Evolutionary conservation across 2,329 filamentous ascomycete genomes (phyloP).

Genomic region (Stachybotrys chartarum): DNA sequence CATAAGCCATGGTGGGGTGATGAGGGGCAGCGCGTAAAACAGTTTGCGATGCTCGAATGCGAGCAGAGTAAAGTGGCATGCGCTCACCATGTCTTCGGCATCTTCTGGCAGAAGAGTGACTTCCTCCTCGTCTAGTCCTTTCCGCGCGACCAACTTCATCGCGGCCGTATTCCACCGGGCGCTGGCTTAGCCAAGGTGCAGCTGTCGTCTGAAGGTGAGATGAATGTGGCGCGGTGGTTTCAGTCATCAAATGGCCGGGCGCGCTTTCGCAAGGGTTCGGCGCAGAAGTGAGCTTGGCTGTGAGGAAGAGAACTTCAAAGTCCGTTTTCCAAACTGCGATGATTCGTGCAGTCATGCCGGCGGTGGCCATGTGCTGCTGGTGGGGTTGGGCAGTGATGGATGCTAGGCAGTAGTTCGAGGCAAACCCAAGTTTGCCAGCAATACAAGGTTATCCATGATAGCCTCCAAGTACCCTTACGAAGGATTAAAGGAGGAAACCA

Average conservation of each 20-base stretch:
- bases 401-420: neutral
- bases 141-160: conserved; percentile 33
- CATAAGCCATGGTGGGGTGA: conserved; percentile 3
- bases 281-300: neutral
- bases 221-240: too few species aligned
- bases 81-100: conserved; percentile 38
- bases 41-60: neutral
- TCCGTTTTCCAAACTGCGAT: too few species aligned
- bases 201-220: too few species aligned
- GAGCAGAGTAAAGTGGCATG: neutral
- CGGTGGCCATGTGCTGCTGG: neutral
- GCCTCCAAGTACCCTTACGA: too few species aligned
- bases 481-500: too few species aligned
- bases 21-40: neutral
- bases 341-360: neutral
- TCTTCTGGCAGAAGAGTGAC: conserved; percentile 36
- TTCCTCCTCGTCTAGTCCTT: conserved; percentile 28
- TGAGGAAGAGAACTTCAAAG: too few species aligned
- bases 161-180: neutral
- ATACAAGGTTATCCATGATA: too few species aligned
- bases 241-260: too few species aligned
- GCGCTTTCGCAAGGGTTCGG: neutral
- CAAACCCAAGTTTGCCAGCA: neutral
- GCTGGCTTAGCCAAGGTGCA: too few species aligned
- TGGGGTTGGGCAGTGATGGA: neutral